phyloP scores from a whole-genome alignment of 352 stramenopile species.

The Phytopythium oedochilum region DNA sequence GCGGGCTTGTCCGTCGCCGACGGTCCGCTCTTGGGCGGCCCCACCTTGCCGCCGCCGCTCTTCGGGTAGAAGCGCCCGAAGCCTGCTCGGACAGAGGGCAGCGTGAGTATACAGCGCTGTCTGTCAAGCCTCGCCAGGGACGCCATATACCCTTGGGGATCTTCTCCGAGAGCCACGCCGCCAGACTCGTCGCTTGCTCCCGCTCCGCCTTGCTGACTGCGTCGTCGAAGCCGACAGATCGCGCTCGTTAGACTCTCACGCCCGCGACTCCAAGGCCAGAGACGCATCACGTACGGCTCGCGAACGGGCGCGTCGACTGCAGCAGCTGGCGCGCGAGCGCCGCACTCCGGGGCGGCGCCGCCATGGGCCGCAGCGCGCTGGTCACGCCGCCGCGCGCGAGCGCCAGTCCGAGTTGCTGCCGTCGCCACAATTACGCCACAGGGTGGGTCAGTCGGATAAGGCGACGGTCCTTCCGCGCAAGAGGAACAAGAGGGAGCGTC shows the following conservation, averaged over 20 bases:
- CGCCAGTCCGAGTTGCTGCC: slow-evolving; percentile 61
- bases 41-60: slow-evolving; percentile 43
- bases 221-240: background rate
- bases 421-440: background rate
- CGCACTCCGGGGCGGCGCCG: slow-evolving; percentile 22
- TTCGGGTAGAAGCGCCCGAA: slow-evolving; percentile 87
- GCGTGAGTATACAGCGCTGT: background rate
- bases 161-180: slow-evolving; percentile 76
- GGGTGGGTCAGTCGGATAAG: background rate
- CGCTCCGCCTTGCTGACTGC: slow-evolving; percentile 39
- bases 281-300: slow-evolving; percentile 36
- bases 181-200: slow-evolving; percentile 55
- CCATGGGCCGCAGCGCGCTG: slow-evolving; percentile 23
- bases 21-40: slow-evolving; percentile 42
- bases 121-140: background rate
- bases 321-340: slow-evolving; percentile 38
- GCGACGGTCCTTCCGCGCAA: background rate
- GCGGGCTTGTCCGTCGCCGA: slow-evolving; percentile 43
- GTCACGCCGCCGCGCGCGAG: slow-evolving; percentile 44
- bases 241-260: background rate
- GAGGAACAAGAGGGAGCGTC: too few relatives aligned
- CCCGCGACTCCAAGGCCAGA: background rate
- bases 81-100: slow-evolving; percentile 19
- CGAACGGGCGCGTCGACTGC: slow-evolving; percentile 48
- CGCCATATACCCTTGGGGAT: slow-evolving; percentile 48